Percentiles rank a stretch among this genome's conserved stretches.
These are phyloP conservation scores for Populus ilicifolia DNA, from an alignment of 345 rosid species.

Conservation along the genomic window DNA sequence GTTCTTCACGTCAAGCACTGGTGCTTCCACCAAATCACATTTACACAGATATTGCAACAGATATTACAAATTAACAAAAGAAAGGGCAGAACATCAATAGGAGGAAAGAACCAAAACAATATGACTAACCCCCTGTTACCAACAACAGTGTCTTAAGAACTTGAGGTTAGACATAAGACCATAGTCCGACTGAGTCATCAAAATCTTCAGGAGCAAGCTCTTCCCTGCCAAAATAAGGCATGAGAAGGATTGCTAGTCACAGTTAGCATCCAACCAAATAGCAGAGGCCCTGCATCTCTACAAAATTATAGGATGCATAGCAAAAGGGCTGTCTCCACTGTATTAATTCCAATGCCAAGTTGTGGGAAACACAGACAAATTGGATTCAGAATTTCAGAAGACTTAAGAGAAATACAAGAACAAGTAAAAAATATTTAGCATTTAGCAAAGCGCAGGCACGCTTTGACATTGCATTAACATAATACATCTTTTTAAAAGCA, in stretches of 20 bases:
- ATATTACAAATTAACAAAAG: background rate
- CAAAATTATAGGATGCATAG: background rate
- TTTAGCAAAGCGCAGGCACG: background rate
- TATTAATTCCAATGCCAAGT: background rate
- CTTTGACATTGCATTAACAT: background rate
- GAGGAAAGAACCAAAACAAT: conserved; percentile 1
- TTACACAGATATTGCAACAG: background rate
- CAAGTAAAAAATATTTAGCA: background rate
- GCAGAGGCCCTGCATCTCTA: background rate
- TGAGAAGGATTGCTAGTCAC: conserved; percentile 17
- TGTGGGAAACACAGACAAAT: too few species aligned
- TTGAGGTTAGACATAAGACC: conserved; percentile 11
- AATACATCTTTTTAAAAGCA: background rate
- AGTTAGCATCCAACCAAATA: conserved; percentile 15
- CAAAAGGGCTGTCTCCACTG: background rate
- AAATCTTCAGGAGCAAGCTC: conserved; percentile 18
- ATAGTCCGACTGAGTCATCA: conserved; percentile 12
- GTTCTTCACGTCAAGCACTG: background rate
- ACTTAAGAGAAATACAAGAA: too few species aligned
- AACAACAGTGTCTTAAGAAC: conserved; percentile 7
- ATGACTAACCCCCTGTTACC: conserved; percentile 5
- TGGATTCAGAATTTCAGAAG: background rate
- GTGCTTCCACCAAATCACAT: background rate
- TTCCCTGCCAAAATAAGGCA: conserved; percentile 35
- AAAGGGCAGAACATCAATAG: background rate